Conservation (phyloP, 768 basidiomycete species). For the Agrocybe pediades region DNA sequence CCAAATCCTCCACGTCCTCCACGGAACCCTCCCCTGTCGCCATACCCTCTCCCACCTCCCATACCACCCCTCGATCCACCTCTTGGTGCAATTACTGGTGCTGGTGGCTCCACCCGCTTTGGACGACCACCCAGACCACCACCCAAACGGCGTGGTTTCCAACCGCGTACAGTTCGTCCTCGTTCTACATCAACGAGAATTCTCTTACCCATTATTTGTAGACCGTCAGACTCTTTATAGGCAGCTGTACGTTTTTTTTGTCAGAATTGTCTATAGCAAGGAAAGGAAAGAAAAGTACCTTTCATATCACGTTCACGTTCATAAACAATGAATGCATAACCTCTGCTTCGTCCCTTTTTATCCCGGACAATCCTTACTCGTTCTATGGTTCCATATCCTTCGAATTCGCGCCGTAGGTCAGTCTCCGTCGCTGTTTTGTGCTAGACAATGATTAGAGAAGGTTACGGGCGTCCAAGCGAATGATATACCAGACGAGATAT, state of each 20-base stretch:
- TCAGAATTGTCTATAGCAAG: slow-evolving; percentile 15
- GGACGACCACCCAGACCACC: slow-evolving; percentile 99
- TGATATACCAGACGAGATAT: slow-evolving; percentile 80
- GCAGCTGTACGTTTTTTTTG: slow-evolving; percentile 62
- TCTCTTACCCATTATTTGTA: slow-evolving; percentile 94
- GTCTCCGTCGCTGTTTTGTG: slow-evolving; percentile 90
- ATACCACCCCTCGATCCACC: slow-evolving; percentile 46
- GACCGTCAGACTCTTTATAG: slow-evolving; percentile 97
- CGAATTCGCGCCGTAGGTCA: slow-evolving; percentile 94
- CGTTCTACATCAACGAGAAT: slow-evolving; percentile 98
- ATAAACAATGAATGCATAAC: slow-evolving; percentile 97
- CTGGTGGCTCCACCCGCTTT: slow-evolving; percentile 64
- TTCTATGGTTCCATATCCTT: slow-evolving; percentile 93
- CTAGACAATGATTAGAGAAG: slow-evolving; percentile 40
- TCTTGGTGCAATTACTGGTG: slow-evolving; percentile 33
- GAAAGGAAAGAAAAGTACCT: slow-evolving; percentile 51
- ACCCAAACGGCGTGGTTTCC: slow-evolving; percentile 95
- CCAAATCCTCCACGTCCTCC: slow-evolving; percentile 45
- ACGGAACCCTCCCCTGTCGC: slow-evolving; percentile 43
- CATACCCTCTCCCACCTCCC: slow-evolving; percentile 44
- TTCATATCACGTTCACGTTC: slow-evolving; percentile 99
- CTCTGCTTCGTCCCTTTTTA: slow-evolving; percentile 83
- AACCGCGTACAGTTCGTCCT: slow-evolving; percentile 95
- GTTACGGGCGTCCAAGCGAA: neutral
- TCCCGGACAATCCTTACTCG: slow-evolving; percentile 91